Conservation (phyloP, 345 rosid species). For the Pelargonium nanum region DNA sequence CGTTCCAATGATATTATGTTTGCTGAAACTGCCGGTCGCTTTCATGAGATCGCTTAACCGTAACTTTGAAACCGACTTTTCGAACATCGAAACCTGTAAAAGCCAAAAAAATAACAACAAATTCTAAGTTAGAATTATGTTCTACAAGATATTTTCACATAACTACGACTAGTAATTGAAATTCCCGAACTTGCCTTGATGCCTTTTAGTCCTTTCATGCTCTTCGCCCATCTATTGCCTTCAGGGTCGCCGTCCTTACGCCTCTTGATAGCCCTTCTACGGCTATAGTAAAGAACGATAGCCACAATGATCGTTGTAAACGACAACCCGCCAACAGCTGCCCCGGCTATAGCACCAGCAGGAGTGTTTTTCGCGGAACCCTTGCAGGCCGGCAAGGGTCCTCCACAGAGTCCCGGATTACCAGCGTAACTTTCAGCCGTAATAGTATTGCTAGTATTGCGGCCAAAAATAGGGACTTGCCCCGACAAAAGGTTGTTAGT, state of each 20-base stretch:
- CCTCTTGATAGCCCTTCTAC: neutral
- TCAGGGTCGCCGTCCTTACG: slow-evolving; percentile 15
- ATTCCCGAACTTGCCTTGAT: slow-evolving; percentile 11
- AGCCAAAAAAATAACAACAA: too few relatives aligned
- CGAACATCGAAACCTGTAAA: neutral
- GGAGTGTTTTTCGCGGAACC: neutral
- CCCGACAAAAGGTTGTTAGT: slow-evolving; percentile 16
- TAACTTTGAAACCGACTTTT: neutral
- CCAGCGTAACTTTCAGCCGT: neutral
- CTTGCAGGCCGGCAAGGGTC: slow-evolving; percentile 2
- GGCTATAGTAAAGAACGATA: slow-evolving; percentile 1
- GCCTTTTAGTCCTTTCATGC: slow-evolving; percentile 9
- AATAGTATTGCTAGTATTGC: neutral
- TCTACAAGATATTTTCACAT: neutral
- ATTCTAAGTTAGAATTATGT: too few relatives aligned
- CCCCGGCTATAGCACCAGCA: slow-evolving; percentile 8
- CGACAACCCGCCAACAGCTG: slow-evolving; percentile 10
- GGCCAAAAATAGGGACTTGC: slow-evolving; percentile 11
- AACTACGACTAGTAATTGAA: neutral
- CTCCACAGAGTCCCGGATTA: slow-evolving; percentile 19
- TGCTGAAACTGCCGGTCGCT: neutral
- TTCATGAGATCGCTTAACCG: neutral
- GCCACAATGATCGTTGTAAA: slow-evolving; percentile 2
- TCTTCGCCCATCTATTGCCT: slow-evolving; percentile 15
- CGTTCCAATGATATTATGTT: neutral